Conservation (phyloP, 441 rosid species). For the Hura crepitans region DNA sequence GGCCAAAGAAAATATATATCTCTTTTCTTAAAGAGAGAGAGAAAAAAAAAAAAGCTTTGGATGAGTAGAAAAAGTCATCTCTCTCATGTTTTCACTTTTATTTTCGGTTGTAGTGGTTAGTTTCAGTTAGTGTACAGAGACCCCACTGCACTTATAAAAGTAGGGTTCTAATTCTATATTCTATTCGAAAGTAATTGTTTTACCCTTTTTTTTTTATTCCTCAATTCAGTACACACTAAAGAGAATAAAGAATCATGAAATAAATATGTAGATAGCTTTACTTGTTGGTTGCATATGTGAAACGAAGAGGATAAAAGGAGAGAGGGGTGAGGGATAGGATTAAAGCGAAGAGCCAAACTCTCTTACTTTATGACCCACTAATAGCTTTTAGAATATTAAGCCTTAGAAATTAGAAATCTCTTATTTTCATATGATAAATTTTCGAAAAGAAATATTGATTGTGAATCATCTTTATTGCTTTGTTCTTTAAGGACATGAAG, state of each 20-base stretch:
- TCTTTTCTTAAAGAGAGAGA: no score
- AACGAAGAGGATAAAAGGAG: neutral
- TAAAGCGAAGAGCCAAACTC: conserved; percentile 14
- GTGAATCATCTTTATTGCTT: conserved; percentile 22
- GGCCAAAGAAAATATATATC: no score
- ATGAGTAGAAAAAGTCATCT: neutral
- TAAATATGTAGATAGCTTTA: conserved; percentile 14
- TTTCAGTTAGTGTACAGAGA: conserved; percentile 32
- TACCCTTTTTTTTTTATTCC: conserved; percentile 3
- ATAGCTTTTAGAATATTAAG: conserved; percentile 11
- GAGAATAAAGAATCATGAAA: conserved; percentile 16
- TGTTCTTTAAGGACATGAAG: conserved; percentile 26
- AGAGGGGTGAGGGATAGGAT: conserved; percentile 10
- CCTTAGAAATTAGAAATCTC: neutral
- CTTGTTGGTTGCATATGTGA: conserved; percentile 15
- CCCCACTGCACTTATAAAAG: conserved; percentile 8
- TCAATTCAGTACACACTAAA: conserved; percentile 15
- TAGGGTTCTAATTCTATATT: conserved; percentile 18
- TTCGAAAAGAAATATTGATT: conserved; percentile 17
- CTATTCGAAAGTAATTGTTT: conserved; percentile 18
- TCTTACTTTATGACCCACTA: conserved; percentile 27
- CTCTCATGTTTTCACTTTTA: conserved; percentile 10
- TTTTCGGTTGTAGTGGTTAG: conserved; percentile 38
- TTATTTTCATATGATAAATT: neutral
- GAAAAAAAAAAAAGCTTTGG: neutral